phyloP scores from a whole-genome alignment of 2,329 filamentous ascomycete species.

The Graphilbum fragrans region DNA sequence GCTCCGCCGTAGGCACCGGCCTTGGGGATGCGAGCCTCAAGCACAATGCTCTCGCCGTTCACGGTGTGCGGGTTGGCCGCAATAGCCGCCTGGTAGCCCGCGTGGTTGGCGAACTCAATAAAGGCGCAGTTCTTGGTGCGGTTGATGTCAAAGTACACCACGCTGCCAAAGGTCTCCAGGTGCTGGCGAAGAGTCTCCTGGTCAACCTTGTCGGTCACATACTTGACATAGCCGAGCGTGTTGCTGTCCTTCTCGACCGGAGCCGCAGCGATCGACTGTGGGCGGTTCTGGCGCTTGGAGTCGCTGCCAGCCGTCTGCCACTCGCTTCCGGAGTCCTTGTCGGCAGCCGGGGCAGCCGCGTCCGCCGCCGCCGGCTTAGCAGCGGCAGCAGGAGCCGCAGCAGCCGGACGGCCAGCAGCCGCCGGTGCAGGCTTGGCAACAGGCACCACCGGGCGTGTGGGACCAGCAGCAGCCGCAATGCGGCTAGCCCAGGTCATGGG shows the following conservation, averaged over 20 bases:
- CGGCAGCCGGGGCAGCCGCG: slow-evolving; percentile 14
- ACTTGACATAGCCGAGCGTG: slow-evolving; percentile 86
- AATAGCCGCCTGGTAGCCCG: slow-evolving; percentile 74
- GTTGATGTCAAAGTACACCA: slow-evolving; percentile 67
- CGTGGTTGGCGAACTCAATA: slow-evolving; percentile 74
- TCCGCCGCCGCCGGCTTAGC: not conserved
- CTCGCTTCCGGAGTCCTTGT: slow-evolving; percentile 49
- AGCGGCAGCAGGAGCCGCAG: slow-evolving; percentile 36
- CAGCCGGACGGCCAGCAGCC: slow-evolving; percentile 37
- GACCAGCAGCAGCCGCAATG: slow-evolving; percentile 43
- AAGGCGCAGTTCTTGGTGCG: slow-evolving; percentile 93
- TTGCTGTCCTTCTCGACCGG: slow-evolving; percentile 61
- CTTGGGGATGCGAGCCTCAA: slow-evolving; percentile 82
- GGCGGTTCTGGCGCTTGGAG: slow-evolving; percentile 71
- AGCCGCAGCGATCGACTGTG: slow-evolving; percentile 49
- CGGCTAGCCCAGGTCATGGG: slow-evolving; percentile 68
- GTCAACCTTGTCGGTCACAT: slow-evolving; percentile 81
- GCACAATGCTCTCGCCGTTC: slow-evolving; percentile 67
- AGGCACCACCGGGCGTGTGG: slow-evolving; percentile 39
- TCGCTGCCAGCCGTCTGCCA: slow-evolving; percentile 87
- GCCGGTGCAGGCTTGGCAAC: slow-evolving; percentile 31
- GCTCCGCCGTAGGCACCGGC: slow-evolving; percentile 57
- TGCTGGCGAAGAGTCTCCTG: slow-evolving; percentile 57
- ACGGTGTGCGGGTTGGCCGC: slow-evolving; percentile 77
- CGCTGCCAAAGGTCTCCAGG: slow-evolving; percentile 59